Conservation (phyloP, 2,329 filamentous ascomycete genomes). For the Beauveria scarabaeidicola region DNA sequence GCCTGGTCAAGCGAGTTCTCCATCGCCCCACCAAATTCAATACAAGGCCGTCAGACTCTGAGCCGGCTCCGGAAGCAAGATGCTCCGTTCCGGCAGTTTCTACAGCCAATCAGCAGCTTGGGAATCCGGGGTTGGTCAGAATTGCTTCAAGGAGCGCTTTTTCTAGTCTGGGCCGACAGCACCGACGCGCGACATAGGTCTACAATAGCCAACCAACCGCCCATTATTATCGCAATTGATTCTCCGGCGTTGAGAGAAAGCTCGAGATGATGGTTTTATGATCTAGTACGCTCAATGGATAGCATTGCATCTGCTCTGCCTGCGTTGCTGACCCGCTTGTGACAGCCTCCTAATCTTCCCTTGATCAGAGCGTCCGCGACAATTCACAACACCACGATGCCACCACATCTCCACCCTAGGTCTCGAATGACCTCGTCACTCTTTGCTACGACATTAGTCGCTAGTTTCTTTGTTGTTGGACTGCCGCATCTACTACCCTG, state of each 20-base stretch:
- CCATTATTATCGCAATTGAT: neutral
- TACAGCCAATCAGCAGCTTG: neutral
- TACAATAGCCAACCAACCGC: neutral
- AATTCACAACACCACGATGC: constrained; percentile 45
- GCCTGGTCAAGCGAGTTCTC: neutral
- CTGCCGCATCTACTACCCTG: constrained; percentile 88
- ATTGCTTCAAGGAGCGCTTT: constrained; percentile 2
- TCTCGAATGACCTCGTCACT: constrained; percentile 89
- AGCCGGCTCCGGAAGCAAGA: neutral
- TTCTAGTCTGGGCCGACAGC: neutral
- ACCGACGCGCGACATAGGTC: neutral
- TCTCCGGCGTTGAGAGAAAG: neutral
- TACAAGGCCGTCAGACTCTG: neutral
- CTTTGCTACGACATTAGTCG: constrained; percentile 84
- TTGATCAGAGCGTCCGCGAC: constrained; percentile 3
- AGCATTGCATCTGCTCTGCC: neutral
- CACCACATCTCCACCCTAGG: constrained; percentile 84
- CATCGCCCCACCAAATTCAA: constrained; percentile 7
- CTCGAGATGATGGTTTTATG: constrained; percentile 15
- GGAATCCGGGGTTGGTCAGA: constrained; percentile 5
- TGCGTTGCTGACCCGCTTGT: constrained; percentile 1
- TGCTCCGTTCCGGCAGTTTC: neutral
- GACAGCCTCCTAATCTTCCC: neutral
- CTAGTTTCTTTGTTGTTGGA: constrained; percentile 86
- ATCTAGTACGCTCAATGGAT: constrained; percentile 15